Evolutionary conservation across 495 filamentous ascomycete species (phyloP).

Genomic region (Penicillium desertorum): DNA sequence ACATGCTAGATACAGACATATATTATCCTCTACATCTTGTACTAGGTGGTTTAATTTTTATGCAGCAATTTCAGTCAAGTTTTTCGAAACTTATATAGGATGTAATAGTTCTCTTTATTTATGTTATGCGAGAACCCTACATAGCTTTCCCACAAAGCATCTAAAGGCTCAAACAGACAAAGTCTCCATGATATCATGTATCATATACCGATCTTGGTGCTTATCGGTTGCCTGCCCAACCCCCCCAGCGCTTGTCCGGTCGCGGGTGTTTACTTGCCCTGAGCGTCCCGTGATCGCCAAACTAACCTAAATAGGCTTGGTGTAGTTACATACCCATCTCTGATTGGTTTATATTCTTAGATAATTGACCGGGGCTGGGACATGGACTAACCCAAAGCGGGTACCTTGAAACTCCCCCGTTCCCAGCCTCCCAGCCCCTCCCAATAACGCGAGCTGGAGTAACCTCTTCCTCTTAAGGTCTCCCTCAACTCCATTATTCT

Average conservation of each 20-base stretch:
- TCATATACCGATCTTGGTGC: background rate
- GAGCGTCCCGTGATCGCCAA: conserved; percentile 32
- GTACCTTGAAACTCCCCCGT: conserved; percentile 27
- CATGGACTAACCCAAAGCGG: conserved; percentile 20
- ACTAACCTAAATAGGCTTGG: conserved; percentile 31
- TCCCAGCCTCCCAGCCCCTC: conserved; percentile 47
- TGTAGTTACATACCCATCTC: conserved; percentile 9
- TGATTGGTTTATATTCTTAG: conserved; percentile 23
- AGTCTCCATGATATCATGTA: conserved; percentile 2
- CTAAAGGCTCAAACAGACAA: background rate
- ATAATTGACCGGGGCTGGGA: conserved; percentile 37
- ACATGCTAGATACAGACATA: background rate
- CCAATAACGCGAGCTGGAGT: conserved; percentile 17
- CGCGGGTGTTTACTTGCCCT: conserved; percentile 41
- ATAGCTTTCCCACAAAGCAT: background rate
- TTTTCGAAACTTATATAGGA: background rate
- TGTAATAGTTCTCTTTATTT: background rate
- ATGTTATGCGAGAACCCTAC: background rate
- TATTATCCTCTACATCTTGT: background rate
- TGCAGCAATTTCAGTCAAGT: background rate
- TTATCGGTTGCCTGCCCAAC: conserved; percentile 36
- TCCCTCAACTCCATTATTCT: conserved; percentile 18
- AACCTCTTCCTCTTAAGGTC: conserved; percentile 29
- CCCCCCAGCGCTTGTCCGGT: conserved; percentile 16
- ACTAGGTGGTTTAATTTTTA: background rate